Evolutionary conservation across 768 basidiomycete species (phyloP).

Genomic region (Tylopilus sp.): DNA sequence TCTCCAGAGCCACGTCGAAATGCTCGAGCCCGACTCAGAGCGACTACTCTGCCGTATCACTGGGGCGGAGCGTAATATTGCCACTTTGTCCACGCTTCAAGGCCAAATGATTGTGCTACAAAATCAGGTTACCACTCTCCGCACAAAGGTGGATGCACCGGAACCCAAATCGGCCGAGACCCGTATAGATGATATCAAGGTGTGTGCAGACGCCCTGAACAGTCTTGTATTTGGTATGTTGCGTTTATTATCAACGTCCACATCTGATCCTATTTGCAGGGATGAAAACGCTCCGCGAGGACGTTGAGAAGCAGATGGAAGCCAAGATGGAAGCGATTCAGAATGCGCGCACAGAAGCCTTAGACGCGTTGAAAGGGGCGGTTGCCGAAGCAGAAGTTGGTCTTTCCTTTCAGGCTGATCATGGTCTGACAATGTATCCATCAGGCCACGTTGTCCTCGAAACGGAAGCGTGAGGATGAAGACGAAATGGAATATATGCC

Average conservation of each 20-base stretch:
- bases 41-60: conserved; percentile 25
- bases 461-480: conserved; percentile 59
- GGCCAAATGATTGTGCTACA: conserved; percentile 21
- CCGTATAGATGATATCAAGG: conserved; percentile 21
- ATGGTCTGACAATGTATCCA: conserved; percentile 23
- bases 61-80: conserved; percentile 29
- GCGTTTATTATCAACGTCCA: not conserved
- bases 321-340: conserved; percentile 44
- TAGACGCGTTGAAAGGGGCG: conserved; percentile 34
- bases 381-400: conserved; percentile 32
- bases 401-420: conserved; percentile 12
- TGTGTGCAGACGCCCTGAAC: conserved; percentile 35
- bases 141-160: conserved; percentile 17
- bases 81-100: conserved; percentile 27
- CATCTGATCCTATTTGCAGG: conserved; percentile 30
- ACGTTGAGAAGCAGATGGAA: conserved; percentile 43
- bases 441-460: conserved; percentile 40
- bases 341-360: conserved; percentile 37
- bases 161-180: conserved; percentile 8
- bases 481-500: conserved; percentile 24
- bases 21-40: conserved; percentile 35
- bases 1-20: conserved; percentile 37
- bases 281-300: conserved; percentile 42
- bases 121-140: conserved; percentile 19
- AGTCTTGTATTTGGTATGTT: conserved; percentile 42